Conservation (phyloP, 2,329 filamentous ascomycete genomes). For the Talaromyces sp. region DNA sequence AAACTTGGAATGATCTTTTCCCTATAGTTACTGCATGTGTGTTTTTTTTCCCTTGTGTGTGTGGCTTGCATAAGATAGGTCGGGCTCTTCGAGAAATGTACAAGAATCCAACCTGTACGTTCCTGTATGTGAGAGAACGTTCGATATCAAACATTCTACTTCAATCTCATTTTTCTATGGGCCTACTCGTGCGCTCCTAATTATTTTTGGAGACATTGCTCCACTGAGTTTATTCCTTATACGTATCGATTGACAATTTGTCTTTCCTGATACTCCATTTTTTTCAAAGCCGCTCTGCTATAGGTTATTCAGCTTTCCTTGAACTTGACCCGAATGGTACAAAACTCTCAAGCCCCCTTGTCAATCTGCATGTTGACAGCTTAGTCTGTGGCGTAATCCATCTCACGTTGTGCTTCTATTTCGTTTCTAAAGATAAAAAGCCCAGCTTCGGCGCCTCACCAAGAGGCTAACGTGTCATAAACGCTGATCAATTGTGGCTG, state of each 20-base stretch:
- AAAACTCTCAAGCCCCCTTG: neutral
- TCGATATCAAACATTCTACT: neutral
- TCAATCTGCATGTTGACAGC: slow-evolving; percentile 8
- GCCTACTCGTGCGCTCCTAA: neutral
- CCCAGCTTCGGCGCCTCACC: neutral
- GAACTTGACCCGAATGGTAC: neutral
- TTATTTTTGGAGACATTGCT: neutral
- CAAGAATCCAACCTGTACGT: neutral
- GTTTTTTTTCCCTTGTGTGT: neutral
- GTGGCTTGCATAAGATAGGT: slow-evolving; percentile 4
- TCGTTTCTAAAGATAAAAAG: neutral
- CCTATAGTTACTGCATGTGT: neutral
- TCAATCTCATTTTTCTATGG: neutral
- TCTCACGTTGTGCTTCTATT: neutral
- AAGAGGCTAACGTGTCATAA: slow-evolving; percentile 1
- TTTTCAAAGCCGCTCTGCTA: neutral
- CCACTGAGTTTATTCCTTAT: neutral
- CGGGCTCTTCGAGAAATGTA: neutral
- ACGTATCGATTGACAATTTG: neutral
- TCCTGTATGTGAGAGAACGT: neutral
- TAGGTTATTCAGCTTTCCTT: neutral
- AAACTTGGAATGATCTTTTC: neutral
- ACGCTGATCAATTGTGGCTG: slow-evolving; percentile 8
- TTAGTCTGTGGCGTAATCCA: slow-evolving; percentile 1
- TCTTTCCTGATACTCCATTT: neutral